Conservation (phyloP, 768 basidiomycete genomes). For the Russula olivacea region DNA sequence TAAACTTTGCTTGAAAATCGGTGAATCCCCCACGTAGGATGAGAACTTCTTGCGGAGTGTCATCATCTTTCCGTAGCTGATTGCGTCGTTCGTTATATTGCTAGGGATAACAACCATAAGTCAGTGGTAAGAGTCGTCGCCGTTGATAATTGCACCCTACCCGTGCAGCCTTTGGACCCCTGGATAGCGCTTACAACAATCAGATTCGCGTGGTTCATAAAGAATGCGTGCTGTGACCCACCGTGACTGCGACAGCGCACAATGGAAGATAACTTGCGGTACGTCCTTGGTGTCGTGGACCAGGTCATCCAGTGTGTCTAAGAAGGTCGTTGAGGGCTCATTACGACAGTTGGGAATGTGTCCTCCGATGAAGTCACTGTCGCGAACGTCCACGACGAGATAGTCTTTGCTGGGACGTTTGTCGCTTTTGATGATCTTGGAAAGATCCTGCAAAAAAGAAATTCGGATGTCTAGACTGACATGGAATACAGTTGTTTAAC, state of each 20-base stretch:
- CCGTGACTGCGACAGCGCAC: conserved; percentile 71
- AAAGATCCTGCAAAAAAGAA: conserved; percentile 51
- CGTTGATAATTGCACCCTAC: conserved; percentile 36
- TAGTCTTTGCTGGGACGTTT: conserved; percentile 60
- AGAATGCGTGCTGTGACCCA: conserved; percentile 33
- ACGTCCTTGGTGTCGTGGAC: conserved; percentile 56
- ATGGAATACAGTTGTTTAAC: neutral
- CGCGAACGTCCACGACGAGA: conserved; percentile 78
- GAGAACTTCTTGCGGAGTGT: conserved; percentile 50
- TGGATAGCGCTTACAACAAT: conserved; percentile 28
- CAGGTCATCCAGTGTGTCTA: conserved; percentile 50
- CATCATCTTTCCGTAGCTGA: conserved; percentile 41
- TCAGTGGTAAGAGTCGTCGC: neutral
- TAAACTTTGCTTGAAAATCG: conserved; percentile 63
- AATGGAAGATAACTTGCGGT: conserved; percentile 69
- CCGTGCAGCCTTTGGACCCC: conserved; percentile 73
- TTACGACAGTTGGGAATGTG: conserved; percentile 65
- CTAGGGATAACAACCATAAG: conserved; percentile 13
- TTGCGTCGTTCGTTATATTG: conserved; percentile 61
- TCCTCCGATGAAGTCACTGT: conserved; percentile 72
- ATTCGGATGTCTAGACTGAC: neutral
- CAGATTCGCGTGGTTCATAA: neutral
- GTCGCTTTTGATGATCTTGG: conserved; percentile 58
- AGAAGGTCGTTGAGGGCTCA: conserved; percentile 57
- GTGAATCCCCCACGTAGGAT: conserved; percentile 70